A percentile compares a stretch with the other conserved stretches of the same genome.
phyloP scores from a whole-genome alignment of 495 filamentous ascomycete species.

The Aspergillus steynii region DNA sequence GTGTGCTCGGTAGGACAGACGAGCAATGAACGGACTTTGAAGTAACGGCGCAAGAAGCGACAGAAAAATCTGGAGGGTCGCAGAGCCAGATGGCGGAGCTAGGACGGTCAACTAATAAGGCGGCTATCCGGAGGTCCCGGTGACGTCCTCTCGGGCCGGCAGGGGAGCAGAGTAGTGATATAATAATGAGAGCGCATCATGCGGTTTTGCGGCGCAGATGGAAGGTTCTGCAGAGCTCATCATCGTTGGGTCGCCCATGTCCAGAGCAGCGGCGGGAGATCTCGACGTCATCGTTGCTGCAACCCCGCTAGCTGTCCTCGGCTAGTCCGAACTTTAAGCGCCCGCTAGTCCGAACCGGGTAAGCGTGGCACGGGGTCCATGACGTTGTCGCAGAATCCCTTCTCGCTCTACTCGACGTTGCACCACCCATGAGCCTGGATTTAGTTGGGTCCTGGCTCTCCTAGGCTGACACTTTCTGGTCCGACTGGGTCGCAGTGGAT shows the following conservation, averaged over 20 bases:
- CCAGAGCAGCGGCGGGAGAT: conserved; percentile 11
- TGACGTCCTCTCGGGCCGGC: conserved; percentile 2
- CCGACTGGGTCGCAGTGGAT: background rate
- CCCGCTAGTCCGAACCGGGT: conserved; percentile 23
- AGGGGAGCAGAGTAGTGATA: conserved; percentile 25
- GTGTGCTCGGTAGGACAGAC: background rate
- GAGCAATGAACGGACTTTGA: background rate
- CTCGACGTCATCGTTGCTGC: conserved; percentile 39
- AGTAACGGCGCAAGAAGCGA: background rate
- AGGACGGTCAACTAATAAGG: conserved; percentile 21
- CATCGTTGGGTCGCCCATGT: background rate
- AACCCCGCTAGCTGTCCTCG: conserved; percentile 24
- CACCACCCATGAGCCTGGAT: conserved; percentile 10
- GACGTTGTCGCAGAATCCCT: conserved; percentile 29
- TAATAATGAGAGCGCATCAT: conserved; percentile 32
- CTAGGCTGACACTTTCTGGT: background rate
- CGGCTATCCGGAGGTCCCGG: conserved; percentile 26
- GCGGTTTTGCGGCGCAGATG: background rate
- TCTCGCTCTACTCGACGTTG: conserved; percentile 21
- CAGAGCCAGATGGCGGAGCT: conserved; percentile 1
- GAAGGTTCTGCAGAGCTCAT: background rate
- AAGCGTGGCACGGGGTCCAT: conserved; percentile 28
- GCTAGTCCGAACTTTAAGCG: conserved; percentile 22
- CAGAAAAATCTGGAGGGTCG: conserved; percentile 5
- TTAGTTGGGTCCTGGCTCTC: background rate